Percentiles rank a stretch among this genome's conserved stretches.
phyloP scores from a whole-genome alignment of 2,329 filamentous ascomycete genomes.

The Aureobasidium sp. region DNA sequence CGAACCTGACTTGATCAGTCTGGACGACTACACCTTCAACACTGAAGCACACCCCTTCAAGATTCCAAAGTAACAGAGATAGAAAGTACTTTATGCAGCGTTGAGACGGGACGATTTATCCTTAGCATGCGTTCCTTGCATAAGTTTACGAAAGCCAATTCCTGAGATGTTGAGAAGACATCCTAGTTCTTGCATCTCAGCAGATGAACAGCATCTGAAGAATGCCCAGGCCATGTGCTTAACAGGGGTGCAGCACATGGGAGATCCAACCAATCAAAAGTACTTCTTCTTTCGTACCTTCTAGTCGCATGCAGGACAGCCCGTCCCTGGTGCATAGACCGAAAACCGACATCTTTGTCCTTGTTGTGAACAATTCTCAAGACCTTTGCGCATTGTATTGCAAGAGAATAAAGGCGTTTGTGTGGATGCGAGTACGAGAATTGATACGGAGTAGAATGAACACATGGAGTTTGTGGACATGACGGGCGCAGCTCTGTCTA shows the following conservation, averaged over 20 bases:
- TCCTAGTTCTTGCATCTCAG: slow-evolving; percentile 1
- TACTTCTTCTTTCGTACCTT: neutral
- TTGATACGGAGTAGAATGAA: neutral
- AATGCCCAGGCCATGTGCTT: neutral
- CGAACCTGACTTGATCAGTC: slow-evolving; percentile 32
- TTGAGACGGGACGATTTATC: neutral
- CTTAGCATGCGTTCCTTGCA: neutral
- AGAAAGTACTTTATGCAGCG: neutral
- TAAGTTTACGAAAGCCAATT: neutral
- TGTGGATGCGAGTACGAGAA: neutral
- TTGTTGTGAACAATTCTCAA: neutral
- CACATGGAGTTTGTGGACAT: neutral
- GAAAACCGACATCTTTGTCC: neutral
- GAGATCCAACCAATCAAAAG: neutral
- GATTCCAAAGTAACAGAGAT: neutral
- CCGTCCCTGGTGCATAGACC: neutral
- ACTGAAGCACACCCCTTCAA: slow-evolving; percentile 43
- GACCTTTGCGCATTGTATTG: neutral
- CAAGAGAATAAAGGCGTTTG: neutral
- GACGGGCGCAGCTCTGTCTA: neutral
- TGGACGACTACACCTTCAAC: slow-evolving; percentile 43
- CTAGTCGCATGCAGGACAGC: neutral
- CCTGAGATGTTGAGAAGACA: neutral
- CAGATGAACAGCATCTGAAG: neutral
- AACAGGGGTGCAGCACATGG: neutral